Evolutionary conservation across 192 early-diverging fungal genomes (phyloP).

Genomic region (Backusella tuberculispora): DNA sequence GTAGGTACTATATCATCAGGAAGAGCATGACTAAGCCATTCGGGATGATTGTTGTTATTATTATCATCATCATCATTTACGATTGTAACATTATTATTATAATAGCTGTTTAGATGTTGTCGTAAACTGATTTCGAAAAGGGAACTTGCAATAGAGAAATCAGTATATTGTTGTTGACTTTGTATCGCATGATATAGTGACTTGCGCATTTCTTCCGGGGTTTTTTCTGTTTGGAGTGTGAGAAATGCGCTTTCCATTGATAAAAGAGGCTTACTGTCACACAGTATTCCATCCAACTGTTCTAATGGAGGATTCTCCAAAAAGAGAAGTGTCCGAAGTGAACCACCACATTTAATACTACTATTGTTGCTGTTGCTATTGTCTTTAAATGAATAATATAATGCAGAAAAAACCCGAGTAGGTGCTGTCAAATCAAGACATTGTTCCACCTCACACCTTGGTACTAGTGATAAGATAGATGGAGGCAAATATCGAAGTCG

Average conservation of each 20-base stretch:
- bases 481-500: conserved; percentile 45
- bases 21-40: neutral
- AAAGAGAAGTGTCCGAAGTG: conserved; percentile 15
- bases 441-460: neutral
- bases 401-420: neutral
- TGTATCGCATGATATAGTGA: neutral
- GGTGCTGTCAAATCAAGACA: conserved; percentile 20
- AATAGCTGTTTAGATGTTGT: neutral
- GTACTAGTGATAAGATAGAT: conserved; percentile 23
- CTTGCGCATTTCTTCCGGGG: neutral
- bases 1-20: conserved; percentile 15
- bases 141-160: neutral
- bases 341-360: conserved; percentile 19
- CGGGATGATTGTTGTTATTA: neutral
- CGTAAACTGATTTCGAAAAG: neutral
- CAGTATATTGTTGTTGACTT: neutral
- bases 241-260: conserved; percentile 14
- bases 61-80: neutral
- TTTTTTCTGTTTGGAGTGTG: conserved; percentile 18
- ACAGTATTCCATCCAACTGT: conserved; percentile 21
- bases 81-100: no score
- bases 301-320: conserved; percentile 14
- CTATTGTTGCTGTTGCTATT: neutral
- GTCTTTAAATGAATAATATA: neutral
- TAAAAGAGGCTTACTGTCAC: neutral